Evolutionary conservation across 2,329 filamentous ascomycete species (phyloP).

Genomic region (Diplocarpon rosae): DNA sequence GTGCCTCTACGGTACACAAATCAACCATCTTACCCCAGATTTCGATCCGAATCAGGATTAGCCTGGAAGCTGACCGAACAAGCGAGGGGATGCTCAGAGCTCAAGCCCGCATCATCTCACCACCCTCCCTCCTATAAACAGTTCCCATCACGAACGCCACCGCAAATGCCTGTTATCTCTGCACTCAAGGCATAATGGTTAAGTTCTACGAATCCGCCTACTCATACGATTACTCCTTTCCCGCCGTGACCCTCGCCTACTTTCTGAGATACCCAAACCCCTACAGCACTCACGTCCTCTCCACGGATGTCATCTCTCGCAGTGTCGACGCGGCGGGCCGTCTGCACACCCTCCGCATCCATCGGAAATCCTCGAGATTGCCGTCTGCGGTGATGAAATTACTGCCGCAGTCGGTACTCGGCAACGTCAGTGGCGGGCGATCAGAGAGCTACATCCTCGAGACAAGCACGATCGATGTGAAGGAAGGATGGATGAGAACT

Average conservation of each 20-base stretch:
- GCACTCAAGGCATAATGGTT: constrained; percentile 22
- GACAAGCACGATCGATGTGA: constrained; percentile 67
- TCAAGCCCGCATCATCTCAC: constrained; percentile 6
- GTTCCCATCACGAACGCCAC: constrained; percentile 1
- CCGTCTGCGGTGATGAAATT: constrained; percentile 66
- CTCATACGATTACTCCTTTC: constrained; percentile 70
- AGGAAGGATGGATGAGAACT: constrained; percentile 72
- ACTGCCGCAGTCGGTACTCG: constrained; percentile 50
- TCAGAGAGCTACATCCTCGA: constrained; percentile 70
- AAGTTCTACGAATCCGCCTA: constrained; percentile 44
- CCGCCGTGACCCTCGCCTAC: constrained; percentile 78
- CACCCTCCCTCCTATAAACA: constrained; percentile 5
- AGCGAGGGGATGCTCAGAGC: constrained; percentile 9
- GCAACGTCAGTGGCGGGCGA: constrained; percentile 45
- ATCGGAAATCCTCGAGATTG: constrained; percentile 71
- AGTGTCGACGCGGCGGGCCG: constrained; percentile 65
- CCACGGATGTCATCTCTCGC: constrained; percentile 71
- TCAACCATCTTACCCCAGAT: constrained; percentile 13
- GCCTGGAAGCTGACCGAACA: background rate
- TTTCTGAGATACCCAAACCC: constrained; percentile 84
- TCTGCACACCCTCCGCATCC: constrained; percentile 67
- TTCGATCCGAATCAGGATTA: constrained; percentile 3
- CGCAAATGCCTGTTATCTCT: background rate
- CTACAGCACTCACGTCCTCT: constrained; percentile 71
- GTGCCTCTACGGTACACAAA: constrained; percentile 1